A percentile compares a stretch with the other conserved stretches of the same genome.
Conservation (phyloP, 768 basidiomycete genomes). For the Termitomyces sp. region DNA sequence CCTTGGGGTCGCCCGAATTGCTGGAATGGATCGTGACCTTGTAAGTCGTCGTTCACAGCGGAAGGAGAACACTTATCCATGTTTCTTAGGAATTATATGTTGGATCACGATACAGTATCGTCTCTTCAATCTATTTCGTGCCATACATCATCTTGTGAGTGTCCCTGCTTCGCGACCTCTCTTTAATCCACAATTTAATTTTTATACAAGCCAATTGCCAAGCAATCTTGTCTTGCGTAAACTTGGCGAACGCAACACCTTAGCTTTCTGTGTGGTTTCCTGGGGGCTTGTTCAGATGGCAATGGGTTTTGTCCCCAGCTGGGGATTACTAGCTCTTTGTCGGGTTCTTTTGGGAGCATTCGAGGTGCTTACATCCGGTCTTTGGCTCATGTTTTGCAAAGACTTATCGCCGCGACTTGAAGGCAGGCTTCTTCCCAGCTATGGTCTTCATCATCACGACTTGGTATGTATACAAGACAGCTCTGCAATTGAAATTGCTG, state of each 20-base stretch:
- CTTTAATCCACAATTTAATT: background rate
- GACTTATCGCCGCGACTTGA: background rate
- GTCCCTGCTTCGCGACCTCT: background rate
- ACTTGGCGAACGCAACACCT: slow-evolving; percentile 40
- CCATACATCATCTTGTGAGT: slow-evolving; percentile 49
- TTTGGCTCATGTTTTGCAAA: background rate
- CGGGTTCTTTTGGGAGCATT: slow-evolving; percentile 41
- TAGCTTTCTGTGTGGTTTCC: slow-evolving; percentile 40
- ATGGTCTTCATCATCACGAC: slow-evolving; percentile 49
- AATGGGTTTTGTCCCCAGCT: slow-evolving; percentile 47
- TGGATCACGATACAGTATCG: slow-evolving; percentile 44
- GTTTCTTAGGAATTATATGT: slow-evolving; percentile 31
- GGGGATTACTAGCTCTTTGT: slow-evolving; percentile 39
- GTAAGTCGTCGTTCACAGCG: slow-evolving; percentile 16
- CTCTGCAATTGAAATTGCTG: background rate
- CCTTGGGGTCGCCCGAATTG: slow-evolving; percentile 32
- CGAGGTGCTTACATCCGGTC: slow-evolving; percentile 30
- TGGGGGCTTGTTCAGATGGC: slow-evolving; percentile 45
- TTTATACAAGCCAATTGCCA: slow-evolving; percentile 37
- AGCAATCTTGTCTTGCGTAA: slow-evolving; percentile 43
- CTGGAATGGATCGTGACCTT: slow-evolving; percentile 36
- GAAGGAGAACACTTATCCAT: background rate
- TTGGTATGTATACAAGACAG: slow-evolving; percentile 31
- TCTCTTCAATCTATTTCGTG: slow-evolving; percentile 44
- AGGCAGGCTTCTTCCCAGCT: slow-evolving; percentile 53